Evolutionary conservation across 208 protist species (phyloP), one percentile per base, ranked within the genome.

Genomic region (Sergeia podlipaevii): DNA sequence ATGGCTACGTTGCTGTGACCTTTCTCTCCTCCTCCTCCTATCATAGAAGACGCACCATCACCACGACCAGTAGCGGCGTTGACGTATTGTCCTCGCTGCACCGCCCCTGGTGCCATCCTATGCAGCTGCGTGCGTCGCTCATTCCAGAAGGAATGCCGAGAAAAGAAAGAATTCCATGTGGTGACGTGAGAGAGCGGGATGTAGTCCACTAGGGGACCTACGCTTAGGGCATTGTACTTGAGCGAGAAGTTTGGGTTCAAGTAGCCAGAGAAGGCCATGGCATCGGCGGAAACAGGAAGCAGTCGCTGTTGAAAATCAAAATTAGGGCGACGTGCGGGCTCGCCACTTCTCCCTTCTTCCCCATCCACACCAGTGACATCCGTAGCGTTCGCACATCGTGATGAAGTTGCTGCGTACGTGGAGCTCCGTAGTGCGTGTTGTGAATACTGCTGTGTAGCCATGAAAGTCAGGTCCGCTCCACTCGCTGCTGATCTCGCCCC

Each of bases 161-260:
- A 27, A 55, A 76, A 78, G 3, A 68, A 70, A 1, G 38, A 28
- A n/a, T 60, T 53, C 77, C 77, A 85, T 7, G 74, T 18, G 4
- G 21, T 33, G 4, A 85, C 41, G 44, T 72, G 55, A 1, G 44
- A n/a, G 0, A 42, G 68, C 1, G 52, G 57, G 15, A 80, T 33
- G 2, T 54, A 45, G 39, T 80, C 64, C n/a, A 85, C 26, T n/a
- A 85, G 69, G 7, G 77, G 77, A 0, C 77, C 77, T 32, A 85
- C 55, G 7, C 52, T 1, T 2, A 61, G 15, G 28, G 65, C 46
- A 53, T 85, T 85, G 50, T 80, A 43, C 4, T 43, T 26, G 6
- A 85, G 48, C 15, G 69, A 80, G 42, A 85, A 85, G 17, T 80
- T 44, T 3, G 71, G 60, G 58, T 85, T 80, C 2, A 85, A 43